Evolutionary conservation across 305 asterid genomes (phyloP), one percentile per base, ranked within the genome.

Genomic region (Rubia balearica): DNA sequence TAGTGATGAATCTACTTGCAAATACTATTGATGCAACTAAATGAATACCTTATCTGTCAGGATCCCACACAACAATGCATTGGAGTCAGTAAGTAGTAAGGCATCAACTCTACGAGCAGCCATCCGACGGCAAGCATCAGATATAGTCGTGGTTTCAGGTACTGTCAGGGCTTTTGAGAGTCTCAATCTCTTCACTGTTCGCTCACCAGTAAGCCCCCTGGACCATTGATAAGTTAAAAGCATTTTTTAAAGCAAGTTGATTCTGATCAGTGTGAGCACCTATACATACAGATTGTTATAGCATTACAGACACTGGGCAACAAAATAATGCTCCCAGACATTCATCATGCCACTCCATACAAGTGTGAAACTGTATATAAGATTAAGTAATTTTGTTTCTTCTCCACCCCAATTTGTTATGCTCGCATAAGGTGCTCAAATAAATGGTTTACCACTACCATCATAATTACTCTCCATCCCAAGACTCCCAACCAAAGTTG

Each of bases 21-120:
- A 55, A 43, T 43, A 66, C 21, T 33, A 42, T 30, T 40, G 55
- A 61, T 6, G 45, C 9, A 69, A 81, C 68, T 69, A 74, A 73
- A 73, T 68, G 33, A 61, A 73, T 77, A 89, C 99, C 95, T 88
- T 95, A 75, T 91, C 99, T 7, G 99, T 95, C 81, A 95, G 83
- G 82, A 95, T 95, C 78, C 99, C 99, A 59, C 99, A 88, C 71
- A 95, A 75, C 67, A 95, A 81, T 19, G 94, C 97, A 77, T 91
- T 89, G 65, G 99, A 90, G 80, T 95, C 99, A 14, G 98, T 95
- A 56, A 95, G 86, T 83, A 91, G 85, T 66, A 95, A 79, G 36
- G 98, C 99, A 84, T 87, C 94, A 76, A 90, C 96, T 79, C 96
- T 83, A 24, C 98, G 91, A 65, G 98, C 84, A 82, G 96, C 97